Conservation (phyloP, 805 yeast genomes). For the Candida khao-thaluensis region DNA sequence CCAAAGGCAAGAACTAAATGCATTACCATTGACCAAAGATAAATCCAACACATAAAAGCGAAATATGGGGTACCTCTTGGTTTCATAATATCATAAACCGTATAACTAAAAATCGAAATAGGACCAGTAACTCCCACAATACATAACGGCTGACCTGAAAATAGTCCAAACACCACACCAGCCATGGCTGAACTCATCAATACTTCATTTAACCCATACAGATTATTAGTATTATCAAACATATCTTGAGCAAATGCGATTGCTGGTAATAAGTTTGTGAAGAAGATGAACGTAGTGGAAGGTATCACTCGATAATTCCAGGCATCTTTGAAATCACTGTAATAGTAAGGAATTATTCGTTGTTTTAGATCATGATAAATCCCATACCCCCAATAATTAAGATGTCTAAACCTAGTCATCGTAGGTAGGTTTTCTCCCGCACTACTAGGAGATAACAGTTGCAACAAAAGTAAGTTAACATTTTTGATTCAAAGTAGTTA, state of each 20-base stretch:
- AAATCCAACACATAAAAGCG: constrained; percentile 95
- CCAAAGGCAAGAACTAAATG: constrained; percentile 71
- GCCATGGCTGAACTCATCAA: constrained; percentile 81
- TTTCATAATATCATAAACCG: constrained; percentile 70
- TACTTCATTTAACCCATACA: constrained; percentile 92
- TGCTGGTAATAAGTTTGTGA: constrained; percentile 90
- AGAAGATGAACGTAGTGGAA: constrained; percentile 75
- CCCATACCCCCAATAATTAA: constrained; percentile 45
- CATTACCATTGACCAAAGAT: constrained; percentile 84
- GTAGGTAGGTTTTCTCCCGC: no score
- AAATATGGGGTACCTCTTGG: constrained; percentile 62
- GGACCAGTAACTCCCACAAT: constrained; percentile 99
- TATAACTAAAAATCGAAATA: constrained; percentile 84
- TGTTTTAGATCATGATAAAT: constrained; percentile 50
- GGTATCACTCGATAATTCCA: constrained; percentile 86
- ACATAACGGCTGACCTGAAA: constrained; percentile 89
- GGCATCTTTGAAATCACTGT: constrained; percentile 80
- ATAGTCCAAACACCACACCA: constrained; percentile 81
- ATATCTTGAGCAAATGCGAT: constrained; percentile 95
- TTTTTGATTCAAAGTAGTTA: no score
- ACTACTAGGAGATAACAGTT: no score
- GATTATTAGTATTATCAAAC: constrained; percentile 85
- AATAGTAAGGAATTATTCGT: constrained; percentile 60
- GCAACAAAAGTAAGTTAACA: no score
- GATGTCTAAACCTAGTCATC: constrained; percentile 11